Conservation (phyloP, 148 eudicot genomes). For the Persicaria maculosa region DNA sequence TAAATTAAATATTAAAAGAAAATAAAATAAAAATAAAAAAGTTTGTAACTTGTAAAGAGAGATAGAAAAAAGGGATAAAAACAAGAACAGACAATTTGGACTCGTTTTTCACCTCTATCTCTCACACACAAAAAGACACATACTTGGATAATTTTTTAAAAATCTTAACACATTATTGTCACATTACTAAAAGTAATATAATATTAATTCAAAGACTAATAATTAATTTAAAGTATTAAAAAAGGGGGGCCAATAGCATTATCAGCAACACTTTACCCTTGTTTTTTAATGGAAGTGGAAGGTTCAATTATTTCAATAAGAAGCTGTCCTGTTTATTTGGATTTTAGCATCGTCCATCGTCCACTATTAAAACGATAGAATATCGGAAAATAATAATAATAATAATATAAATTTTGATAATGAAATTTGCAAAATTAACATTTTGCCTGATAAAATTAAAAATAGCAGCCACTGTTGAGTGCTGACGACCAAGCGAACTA, state of each 20-base stretch:
- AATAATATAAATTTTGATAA: background rate
- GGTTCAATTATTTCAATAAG: background rate
- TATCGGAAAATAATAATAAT: background rate
- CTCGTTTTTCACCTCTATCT: no score
- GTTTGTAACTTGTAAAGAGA: no score
- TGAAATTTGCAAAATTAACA: background rate
- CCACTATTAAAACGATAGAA: background rate
- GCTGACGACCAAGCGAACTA: slow-evolving; percentile 6
- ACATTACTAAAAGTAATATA: no score
- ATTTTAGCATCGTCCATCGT: background rate
- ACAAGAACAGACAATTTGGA: no score
- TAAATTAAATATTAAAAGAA: no score
- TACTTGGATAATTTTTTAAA: no score
- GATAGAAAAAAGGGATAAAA: no score
- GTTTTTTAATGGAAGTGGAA: background rate
- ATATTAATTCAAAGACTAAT: background rate
- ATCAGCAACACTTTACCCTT: background rate
- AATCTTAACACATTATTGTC: no score
- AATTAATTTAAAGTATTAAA: background rate
- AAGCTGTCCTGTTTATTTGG: background rate
- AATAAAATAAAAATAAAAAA: no score
- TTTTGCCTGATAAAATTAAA: background rate
- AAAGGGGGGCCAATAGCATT: background rate
- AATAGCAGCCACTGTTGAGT: background rate
- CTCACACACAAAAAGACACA: no score